Evolutionary conservation across 2,329 filamentous ascomycete species (phyloP).

Genomic region (Fusarium sambucinum): DNA sequence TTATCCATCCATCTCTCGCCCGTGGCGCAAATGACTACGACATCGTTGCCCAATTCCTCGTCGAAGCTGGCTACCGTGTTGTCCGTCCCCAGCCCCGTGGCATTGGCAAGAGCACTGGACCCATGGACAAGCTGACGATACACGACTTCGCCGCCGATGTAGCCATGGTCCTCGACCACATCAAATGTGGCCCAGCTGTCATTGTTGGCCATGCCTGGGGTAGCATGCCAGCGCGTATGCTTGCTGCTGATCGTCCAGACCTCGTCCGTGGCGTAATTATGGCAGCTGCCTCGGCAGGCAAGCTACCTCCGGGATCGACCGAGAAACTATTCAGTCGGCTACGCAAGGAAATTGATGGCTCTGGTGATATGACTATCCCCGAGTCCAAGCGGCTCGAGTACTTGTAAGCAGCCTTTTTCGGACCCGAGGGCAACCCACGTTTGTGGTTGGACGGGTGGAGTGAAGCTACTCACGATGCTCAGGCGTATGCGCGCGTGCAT

Average conservation of each 20-base stretch:
- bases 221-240: background rate
- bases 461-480: background rate
- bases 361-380: background rate
- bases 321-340: slow-evolving; percentile 1
- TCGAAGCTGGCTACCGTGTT: background rate
- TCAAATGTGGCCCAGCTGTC: background rate
- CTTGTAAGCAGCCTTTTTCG: background rate
- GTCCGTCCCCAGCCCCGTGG: slow-evolving; percentile 1
- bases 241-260: slow-evolving; percentile 2
- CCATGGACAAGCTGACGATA: background rate
- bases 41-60: background rate
- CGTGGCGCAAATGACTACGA: slow-evolving; percentile 2
- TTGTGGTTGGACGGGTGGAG: slow-evolving; percentile 2
- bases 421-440: background rate
- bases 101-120: background rate
- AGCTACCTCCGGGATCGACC: background rate
- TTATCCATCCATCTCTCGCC: background rate
- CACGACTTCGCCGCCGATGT: slow-evolving; percentile 3
- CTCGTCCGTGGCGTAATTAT: slow-evolving; percentile 1
- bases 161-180: background rate
- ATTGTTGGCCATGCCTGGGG: slow-evolving; percentile 5
- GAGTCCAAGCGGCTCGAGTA: slow-evolving; percentile 1
- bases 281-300: slow-evolving; percentile 7
- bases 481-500: background rate
- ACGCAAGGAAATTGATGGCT: background rate